Evolutionary conservation across 1,139 yeast species (phyloP).

Genomic region (Hyphopichia buzzinii): DNA sequence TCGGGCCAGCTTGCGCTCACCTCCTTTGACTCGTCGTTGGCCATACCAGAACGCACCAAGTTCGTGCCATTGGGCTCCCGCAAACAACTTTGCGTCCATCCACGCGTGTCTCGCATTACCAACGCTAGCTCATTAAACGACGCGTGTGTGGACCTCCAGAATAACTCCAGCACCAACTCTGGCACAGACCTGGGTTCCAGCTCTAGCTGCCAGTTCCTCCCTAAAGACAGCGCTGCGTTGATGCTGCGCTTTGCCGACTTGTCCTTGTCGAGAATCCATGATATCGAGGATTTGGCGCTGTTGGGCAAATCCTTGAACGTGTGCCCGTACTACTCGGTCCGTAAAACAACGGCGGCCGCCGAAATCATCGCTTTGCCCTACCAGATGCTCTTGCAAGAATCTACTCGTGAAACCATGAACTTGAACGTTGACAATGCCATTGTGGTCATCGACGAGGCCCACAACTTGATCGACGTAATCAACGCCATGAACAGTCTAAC

Average conservation of each 20-base stretch:
- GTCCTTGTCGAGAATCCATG: slow-evolving; percentile 62
- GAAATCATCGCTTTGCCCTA: slow-evolving; percentile 87
- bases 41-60: slow-evolving; percentile 44
- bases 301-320: slow-evolving; percentile 57
- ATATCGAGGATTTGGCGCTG: slow-evolving; percentile 74
- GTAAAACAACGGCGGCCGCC: slow-evolving; percentile 54
- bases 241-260: slow-evolving; percentile 56
- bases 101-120: slow-evolving; percentile 48
- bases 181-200: no score
- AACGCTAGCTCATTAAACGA: slow-evolving; percentile 69
- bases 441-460: slow-evolving; percentile 90
- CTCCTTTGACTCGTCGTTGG: slow-evolving; percentile 60
- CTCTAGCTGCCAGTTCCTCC: slow-evolving; percentile 51
- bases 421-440: slow-evolving; percentile 62
- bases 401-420: slow-evolving; percentile 60
- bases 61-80: slow-evolving; percentile 77
- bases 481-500: slow-evolving; percentile 65
- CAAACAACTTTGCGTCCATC: slow-evolving; percentile 79
- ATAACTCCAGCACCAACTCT: slow-evolving; percentile 16
- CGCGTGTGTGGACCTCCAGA: slow-evolving; percentile 74
- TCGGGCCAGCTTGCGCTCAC: slow-evolving; percentile 69
- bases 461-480: slow-evolving; percentile 78
- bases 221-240: slow-evolving; percentile 27
- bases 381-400: slow-evolving; percentile 67
- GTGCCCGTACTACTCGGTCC: slow-evolving; percentile 82